A percentile compares a stretch with the other conserved stretches of the same genome.
Evolutionary conservation across 2,329 filamentous ascomycete species (phyloP).

Genomic region (Sordariomycetes sp.): DNA sequence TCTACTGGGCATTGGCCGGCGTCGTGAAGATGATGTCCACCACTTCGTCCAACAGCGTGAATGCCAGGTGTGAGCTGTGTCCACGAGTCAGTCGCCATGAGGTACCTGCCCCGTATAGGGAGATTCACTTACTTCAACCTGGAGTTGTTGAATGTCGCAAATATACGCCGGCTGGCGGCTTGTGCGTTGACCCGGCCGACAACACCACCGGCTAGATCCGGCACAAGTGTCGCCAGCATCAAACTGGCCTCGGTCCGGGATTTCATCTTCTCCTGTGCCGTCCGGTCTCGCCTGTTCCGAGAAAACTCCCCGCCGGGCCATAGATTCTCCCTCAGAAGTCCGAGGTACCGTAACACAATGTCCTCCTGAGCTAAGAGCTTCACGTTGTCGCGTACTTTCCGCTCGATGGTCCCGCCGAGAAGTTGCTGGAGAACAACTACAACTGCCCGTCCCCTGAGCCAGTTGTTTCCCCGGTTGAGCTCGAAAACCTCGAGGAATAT

Average conservation of each 20-base stretch:
- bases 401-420: conserved; percentile 88
- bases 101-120: background rate
- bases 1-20: conserved; percentile 1
- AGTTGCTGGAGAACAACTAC: conserved; percentile 94
- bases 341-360: conserved; percentile 62
- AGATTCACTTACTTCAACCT: conserved; percentile 61
- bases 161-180: conserved; percentile 74
- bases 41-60: conserved; percentile 60
- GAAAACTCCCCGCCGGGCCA: conserved; percentile 61
- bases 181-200: conserved; percentile 88
- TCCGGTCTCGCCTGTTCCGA: conserved; percentile 41
- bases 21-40: conserved; percentile 50
- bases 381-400: conserved; percentile 80
- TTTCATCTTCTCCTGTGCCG: conserved; percentile 58
- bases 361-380: conserved; percentile 65
- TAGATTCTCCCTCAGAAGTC: conserved; percentile 59
- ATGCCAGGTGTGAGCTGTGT: conserved; percentile 51
- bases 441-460: conserved; percentile 88
- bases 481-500: conserved; percentile 95
- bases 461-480: conserved; percentile 88
- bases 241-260: conserved; percentile 78
- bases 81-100: conserved; percentile 8
- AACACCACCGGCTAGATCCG: conserved; percentile 83
- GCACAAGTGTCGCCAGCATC: conserved; percentile 78
- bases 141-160: conserved; percentile 84